Evolutionary conservation across 2,329 filamentous ascomycete species (phyloP), one percentile per base, ranked within the genome.

Genomic region (Fusarium napiforme): DNA sequence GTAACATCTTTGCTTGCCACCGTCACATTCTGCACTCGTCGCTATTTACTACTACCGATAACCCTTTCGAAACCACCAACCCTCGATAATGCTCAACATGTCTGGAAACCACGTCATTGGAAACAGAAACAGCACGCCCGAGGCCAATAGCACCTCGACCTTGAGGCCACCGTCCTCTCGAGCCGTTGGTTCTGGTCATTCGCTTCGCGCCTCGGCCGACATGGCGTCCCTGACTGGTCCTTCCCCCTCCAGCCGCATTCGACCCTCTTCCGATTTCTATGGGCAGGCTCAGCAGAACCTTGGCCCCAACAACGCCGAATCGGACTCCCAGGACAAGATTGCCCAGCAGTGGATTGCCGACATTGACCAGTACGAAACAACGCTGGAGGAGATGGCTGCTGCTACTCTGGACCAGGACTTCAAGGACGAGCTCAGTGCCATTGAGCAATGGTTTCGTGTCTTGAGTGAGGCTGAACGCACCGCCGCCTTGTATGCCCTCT

Each of bases 321-420:
- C 85, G 72, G 96, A 98, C 83, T 91, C 93, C 15, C 92, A 96
- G 82, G 96, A 98, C 82, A 96, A 95, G 83, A 93, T 96, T 74
- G 95, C 96, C 57, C 95, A 98, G 85, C 95, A 99, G 84, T 99
- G 96, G 96, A 96, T 99, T 78, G 95, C 96, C 63, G 96, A 99
- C 79, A 98, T 99, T 77, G 96, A 99, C 81, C 96, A 98, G 83
- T 98, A 98, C 79, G 96, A 99, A 87, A 97, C 92, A n/a, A 99
- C 96, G 3, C 84, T 99, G 79, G 96, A 98, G 83, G 96, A 99
- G 82, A 99, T 99, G 96, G 96, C 96, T 47, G 95, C 96, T 37
- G 96, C 96, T 34, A 98, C 96, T n/a, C 87, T 98, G 61, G 96
- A 99, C 81, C 96, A 99, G 85, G 96, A 99, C 81, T 99, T 99